Conservation (phyloP, 2,329 filamentous ascomycete species). For the Corynespora cassiicola region DNA sequence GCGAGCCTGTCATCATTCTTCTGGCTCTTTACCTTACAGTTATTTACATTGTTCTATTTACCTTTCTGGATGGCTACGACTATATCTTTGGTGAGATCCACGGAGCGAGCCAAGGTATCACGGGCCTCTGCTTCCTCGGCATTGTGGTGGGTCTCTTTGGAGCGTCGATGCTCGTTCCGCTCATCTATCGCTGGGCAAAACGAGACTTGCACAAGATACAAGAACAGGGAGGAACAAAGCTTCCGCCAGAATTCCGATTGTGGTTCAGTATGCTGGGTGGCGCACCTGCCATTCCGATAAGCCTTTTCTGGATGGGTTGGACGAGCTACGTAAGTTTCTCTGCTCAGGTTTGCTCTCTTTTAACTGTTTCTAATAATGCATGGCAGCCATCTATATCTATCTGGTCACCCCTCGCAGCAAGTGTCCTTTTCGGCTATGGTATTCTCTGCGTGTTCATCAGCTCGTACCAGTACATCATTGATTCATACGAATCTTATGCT, state of each 20-base stretch:
- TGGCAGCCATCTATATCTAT: slow-evolving; percentile 48
- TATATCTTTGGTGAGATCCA: slow-evolving; percentile 60
- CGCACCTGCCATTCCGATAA: slow-evolving; percentile 57
- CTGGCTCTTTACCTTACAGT: slow-evolving; percentile 60
- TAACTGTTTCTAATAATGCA: slow-evolving; percentile 1
- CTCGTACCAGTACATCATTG: slow-evolving; percentile 64
- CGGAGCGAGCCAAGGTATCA: slow-evolving; percentile 51
- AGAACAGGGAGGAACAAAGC: slow-evolving; percentile 43
- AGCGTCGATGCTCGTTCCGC: slow-evolving; percentile 48
- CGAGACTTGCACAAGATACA: slow-evolving; percentile 50
- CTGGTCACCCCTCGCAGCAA: slow-evolving; percentile 60
- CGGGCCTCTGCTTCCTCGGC: slow-evolving; percentile 56
- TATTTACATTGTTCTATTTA: slow-evolving; percentile 62
- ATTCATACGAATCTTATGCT: slow-evolving; percentile 61
- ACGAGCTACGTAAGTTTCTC: slow-evolving; percentile 45
- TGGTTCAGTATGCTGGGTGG: slow-evolving; percentile 60
- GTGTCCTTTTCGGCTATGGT: slow-evolving; percentile 60
- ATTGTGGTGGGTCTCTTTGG: slow-evolving; percentile 53
- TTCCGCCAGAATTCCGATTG: slow-evolving; percentile 61
- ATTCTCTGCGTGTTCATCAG: slow-evolving; percentile 58
- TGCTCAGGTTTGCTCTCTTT: slow-evolving; percentile 8
- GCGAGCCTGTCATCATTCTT: slow-evolving; percentile 54
- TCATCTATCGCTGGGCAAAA: slow-evolving; percentile 54
- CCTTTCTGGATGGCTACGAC: slow-evolving; percentile 59
- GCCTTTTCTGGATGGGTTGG: slow-evolving; percentile 67